These are phyloP conservation scores for Fusarium tupiense DNA, from an alignment of 2,329 filamentous ascomycete genomes.

Conservation along the genomic window DNA sequence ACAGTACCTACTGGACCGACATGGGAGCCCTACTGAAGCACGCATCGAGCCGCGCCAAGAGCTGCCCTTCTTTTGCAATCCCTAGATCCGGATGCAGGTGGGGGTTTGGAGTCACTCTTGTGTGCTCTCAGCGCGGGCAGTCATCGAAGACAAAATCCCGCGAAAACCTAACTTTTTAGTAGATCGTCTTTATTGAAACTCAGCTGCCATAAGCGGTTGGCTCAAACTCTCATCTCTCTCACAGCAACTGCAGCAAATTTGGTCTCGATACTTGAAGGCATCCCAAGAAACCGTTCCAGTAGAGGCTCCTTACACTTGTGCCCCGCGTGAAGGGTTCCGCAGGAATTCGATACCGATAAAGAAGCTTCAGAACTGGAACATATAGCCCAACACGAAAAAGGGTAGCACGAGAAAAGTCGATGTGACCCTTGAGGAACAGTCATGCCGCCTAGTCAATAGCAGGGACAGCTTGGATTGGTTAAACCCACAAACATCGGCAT, in stretches of 20 bases:
- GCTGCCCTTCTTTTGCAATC: conserved; percentile 16
- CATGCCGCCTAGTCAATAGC: conserved; percentile 9
- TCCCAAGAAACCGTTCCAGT: conserved; percentile 5
- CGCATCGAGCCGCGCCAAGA: conserved; percentile 34
- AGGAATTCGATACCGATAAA: conserved; percentile 30
- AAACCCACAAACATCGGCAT: conserved; percentile 13
- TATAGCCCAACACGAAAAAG: conserved; percentile 20
- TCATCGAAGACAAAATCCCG: not conserved
- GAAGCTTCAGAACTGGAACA: conserved; percentile 15
- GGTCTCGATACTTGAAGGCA: not conserved
- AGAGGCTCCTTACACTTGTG: not conserved
- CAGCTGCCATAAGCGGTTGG: conserved; percentile 27
- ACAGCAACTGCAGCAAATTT: not conserved
- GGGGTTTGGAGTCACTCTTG: conserved; percentile 15
- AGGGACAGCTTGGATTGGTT: conserved; percentile 18
- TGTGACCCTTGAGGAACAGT: conserved; percentile 26
- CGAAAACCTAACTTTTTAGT: not conserved
- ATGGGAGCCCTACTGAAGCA: conserved; percentile 10
- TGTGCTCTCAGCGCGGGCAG: conserved; percentile 1
- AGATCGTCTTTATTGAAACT: not conserved
- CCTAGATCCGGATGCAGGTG: conserved; percentile 38
- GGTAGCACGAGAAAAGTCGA: conserved; percentile 21
- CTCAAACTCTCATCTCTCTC: conserved; percentile 2
- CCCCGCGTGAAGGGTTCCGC: not conserved
- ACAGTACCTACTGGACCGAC: not conserved